A percentile compares a stretch with the other conserved stretches of the same genome.
These are phyloP conservation scores for Fagopyrum esculentum DNA, from an alignment of 148 eudicot species.

Conservation along the genomic window DNA sequence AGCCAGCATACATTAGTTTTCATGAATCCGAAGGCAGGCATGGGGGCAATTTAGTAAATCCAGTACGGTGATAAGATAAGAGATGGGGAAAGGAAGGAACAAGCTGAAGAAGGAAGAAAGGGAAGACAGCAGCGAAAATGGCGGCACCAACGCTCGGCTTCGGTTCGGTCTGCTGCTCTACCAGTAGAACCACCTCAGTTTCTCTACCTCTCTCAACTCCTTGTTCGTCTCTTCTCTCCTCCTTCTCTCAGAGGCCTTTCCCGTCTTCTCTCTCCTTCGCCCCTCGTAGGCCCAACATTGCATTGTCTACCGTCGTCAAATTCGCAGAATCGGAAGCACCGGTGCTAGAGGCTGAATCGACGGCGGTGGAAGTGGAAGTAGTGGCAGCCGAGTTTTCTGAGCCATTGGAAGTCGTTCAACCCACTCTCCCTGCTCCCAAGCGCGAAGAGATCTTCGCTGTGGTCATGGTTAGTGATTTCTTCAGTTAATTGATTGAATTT, in stretches of 20 bases:
- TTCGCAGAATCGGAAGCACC: slow-evolving; percentile 24
- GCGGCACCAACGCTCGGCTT: slow-evolving; percentile 12
- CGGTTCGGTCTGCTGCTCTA: not conserved
- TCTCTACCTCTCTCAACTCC: slow-evolving; percentile 29
- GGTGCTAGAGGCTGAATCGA: slow-evolving; percentile 14
- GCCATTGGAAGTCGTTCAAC: slow-evolving; percentile 15
- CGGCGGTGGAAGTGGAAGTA: slow-evolving; percentile 5
- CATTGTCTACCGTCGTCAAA: slow-evolving; percentile 23
- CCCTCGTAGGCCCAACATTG: slow-evolving; percentile 4
- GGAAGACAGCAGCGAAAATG: not conserved
- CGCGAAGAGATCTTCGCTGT: slow-evolving; percentile 85
- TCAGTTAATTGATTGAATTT: not conserved
- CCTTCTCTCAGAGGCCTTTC: slow-evolving; percentile 26
- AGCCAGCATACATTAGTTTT: too few species aligned
- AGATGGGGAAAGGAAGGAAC: not conserved
- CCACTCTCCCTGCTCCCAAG: slow-evolving; percentile 28
- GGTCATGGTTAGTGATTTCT: slow-evolving; percentile 53
- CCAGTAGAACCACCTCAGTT: slow-evolving; percentile 12
- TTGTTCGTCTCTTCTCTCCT: not conserved
- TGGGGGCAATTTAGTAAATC: slow-evolving; percentile 1
- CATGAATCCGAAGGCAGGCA: not conserved
- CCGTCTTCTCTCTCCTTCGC: slow-evolving; percentile 8
- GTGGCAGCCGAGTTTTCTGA: slow-evolving; percentile 15
- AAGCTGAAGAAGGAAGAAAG: not conserved
- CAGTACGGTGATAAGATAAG: slow-evolving; percentile 4